Evolutionary conservation across 768 basidiomycete species (phyloP), one percentile per base, ranked within the genome.

Genomic region (Podaxis sp.): DNA sequence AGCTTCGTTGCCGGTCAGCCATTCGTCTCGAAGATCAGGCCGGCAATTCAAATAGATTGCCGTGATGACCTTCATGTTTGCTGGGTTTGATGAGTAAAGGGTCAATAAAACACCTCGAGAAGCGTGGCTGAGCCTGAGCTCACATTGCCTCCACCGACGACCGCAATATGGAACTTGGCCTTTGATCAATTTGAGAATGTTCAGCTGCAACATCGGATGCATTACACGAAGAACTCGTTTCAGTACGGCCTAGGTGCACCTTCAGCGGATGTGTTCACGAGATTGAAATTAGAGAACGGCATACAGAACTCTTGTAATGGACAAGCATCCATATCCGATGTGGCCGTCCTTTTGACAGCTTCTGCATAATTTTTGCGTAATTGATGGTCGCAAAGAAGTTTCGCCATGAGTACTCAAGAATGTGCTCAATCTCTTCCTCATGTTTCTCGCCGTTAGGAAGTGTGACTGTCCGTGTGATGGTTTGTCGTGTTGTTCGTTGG

Each of bases 31-130:
- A 44, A 99, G 81, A 70, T 98, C 96, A 6, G 97, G 97, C 56
- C 97, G 84, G 70, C 95, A 98, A 69, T 98, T 97, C 61, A 98
- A 79, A 73, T 99, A 99, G 65, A 99, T 98, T 16, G 95, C 88
- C 7, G 97, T 99, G 66, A 99, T 98, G 59, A 98, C 92, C 75
- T 99, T 98, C 97, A 99, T 99, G 72, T 98, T 99, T 21, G 93
- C 96, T 98, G 69, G 13, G 40, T 55, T 37, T 23, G 57, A 54
- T 13, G 56, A 42, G 55, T 61, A 50, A 57, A 62, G 56, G 21
- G 54, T 25, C 23, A 59, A 55, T 61, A 44, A 59, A 56, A 55
- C 18, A 55, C 14, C 18, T 59, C 21, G 52, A 18, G 28, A 35
- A 60, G 53, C 28, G 52, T 50, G 42, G 58, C 62, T 54, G 35